These are phyloP conservation scores for Cryptococcus deneoformans DNA, from an alignment of 1,284 basidiomycete species.

Conservation along the genomic window DNA sequence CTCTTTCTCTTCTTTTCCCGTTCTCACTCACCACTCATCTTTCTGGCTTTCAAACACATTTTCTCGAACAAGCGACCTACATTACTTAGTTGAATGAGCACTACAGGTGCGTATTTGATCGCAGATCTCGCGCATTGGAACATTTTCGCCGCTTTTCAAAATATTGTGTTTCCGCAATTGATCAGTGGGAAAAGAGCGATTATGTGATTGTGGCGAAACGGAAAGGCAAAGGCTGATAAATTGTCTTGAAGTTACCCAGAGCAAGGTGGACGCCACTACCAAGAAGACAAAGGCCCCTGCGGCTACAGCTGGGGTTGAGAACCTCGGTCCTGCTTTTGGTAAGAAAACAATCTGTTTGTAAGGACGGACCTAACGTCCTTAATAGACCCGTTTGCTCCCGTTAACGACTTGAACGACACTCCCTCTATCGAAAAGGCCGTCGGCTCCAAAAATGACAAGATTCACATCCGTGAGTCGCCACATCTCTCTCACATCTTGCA, in stretches of 20 bases:
- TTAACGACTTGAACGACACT: conserved; percentile 40
- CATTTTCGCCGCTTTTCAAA: neutral
- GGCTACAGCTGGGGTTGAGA: conserved; percentile 40
- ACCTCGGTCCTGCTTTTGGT: conserved; percentile 37
- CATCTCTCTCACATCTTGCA: neutral
- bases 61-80: neutral
- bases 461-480: conserved; percentile 69
- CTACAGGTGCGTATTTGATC: conserved; percentile 21
- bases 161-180: neutral
- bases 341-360: conserved; percentile 12
- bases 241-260: conserved; percentile 6
- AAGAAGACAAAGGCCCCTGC: conserved; percentile 45
- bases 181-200: too few relatives aligned
- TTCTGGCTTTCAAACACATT: neutral
- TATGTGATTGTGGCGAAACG: neutral
- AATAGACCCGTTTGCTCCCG: conserved; percentile 84
- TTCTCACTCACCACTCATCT: conserved; percentile 13
- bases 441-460: conserved; percentile 73
- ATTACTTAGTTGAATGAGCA: conserved; percentile 41
- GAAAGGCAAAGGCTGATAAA: neutral
- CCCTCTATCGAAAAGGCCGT: conserved; percentile 66
- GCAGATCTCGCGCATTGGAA: neutral
- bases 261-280: conserved; percentile 50
- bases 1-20: neutral
- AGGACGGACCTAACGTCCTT: neutral